These are phyloP conservation scores for Prillingera fragicola DNA, from an alignment of 1,284 basidiomycete species.

Conservation along the genomic window DNA sequence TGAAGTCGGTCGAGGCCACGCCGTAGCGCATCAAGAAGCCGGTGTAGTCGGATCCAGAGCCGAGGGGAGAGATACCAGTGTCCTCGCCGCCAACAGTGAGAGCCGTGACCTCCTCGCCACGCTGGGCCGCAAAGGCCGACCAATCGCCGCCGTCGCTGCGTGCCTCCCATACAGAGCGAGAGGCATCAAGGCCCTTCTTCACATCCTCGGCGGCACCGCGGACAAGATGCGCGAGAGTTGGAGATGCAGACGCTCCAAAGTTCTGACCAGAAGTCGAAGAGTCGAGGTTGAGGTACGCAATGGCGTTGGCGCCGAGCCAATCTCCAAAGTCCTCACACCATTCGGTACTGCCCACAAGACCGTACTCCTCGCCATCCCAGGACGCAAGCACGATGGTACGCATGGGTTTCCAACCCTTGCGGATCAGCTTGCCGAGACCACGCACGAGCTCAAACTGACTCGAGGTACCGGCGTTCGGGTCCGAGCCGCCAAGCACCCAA, in stretches of 20 bases:
- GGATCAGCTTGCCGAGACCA: slow-evolving; percentile 69
- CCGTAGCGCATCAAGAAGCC: slow-evolving; percentile 59
- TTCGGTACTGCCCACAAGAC: slow-evolving; percentile 79
- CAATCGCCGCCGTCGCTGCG: slow-evolving; percentile 37
- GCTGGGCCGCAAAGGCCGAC: slow-evolving; percentile 10
- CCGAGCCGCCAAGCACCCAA: slow-evolving; percentile 68
- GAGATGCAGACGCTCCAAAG: slow-evolving; percentile 51
- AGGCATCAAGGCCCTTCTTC: slow-evolving; percentile 52
- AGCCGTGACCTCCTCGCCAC: slow-evolving; percentile 20
- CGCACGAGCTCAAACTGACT: slow-evolving; percentile 76
- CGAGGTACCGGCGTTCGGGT: slow-evolving; percentile 82
- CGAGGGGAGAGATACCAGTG: slow-evolving; percentile 22
- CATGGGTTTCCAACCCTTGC: slow-evolving; percentile 79
- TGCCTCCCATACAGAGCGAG: slow-evolving; percentile 45
- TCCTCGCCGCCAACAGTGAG: slow-evolving; percentile 16
- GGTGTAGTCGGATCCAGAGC: slow-evolving; percentile 63
- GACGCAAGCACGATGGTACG: slow-evolving; percentile 81
- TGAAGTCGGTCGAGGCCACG: slow-evolving; percentile 48
- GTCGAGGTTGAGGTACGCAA: slow-evolving; percentile 81
- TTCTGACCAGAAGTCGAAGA: slow-evolving; percentile 64
- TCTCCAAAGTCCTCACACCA: slow-evolving; percentile 82
- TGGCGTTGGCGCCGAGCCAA: slow-evolving; percentile 68
- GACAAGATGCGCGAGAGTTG: slow-evolving; percentile 69
- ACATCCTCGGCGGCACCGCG: slow-evolving; percentile 61
- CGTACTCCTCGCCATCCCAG: slow-evolving; percentile 94